Base-by-base conservation (phyloP, 73 alveolate genomes). In the Breviolum minutum region DNA sequence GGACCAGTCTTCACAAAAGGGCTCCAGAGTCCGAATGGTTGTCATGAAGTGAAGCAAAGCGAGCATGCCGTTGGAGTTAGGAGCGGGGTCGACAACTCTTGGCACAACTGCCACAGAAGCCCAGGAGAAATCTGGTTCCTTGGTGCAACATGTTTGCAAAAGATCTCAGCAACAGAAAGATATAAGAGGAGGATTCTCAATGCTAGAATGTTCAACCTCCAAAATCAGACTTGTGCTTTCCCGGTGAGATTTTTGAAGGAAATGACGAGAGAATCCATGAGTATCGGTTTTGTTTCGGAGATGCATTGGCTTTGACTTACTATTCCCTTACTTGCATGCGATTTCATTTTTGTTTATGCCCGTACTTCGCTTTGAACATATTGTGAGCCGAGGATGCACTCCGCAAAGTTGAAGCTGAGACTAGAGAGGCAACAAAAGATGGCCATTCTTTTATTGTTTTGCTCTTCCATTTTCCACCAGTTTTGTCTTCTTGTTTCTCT, bases 341-440 rank as follows among this genome's bases (percentile, higher is more conserved):
- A 54, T 13, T 73, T 26, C 8, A 26, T 12, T 40, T 40, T 40
- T 40, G 3, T 40, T 70, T 11, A 24, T 54, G n/a, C 24, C 93
- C 11, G 61, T 19, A 10, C 54, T 84, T 60, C 54, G 9, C 93
- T 12, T 14, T 24, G 48, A 9, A 32, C 10, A 19, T 60, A 48
- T 10, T 7, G 17, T 8, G 66, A 17, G 48, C 86, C 54, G 60
- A 91, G 97, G 97, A 91, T 14, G 97, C 97, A 7, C 84, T 91
- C 29, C 76, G 97, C 64, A 40, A 74, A 26, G 97, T 91, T 29
- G 97, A 91, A 61, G 89, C 86, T 13, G 97, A 91, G 97, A 91
- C 97, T 66, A 63, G 89, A 29, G 97, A 91, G 97, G 96, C 70
- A 40, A 40, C 54, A 40, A 40, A 40, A 40, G 54, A 40, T 40